phyloP scores from a whole-genome alignment of 2,329 filamentous ascomycete species.

The Neonectria faginata region DNA sequence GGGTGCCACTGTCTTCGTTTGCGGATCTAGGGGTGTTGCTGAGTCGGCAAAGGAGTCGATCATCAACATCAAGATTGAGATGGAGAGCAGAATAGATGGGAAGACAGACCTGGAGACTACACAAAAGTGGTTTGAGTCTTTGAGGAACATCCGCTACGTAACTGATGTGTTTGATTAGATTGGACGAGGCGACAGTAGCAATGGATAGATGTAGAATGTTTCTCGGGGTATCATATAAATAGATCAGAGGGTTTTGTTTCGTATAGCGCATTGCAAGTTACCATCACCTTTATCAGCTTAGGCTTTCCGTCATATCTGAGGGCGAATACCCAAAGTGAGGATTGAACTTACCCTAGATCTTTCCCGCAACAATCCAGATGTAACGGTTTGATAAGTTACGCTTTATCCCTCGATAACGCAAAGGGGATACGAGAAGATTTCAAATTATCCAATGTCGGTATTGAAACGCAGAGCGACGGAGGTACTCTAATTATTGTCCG shows the following conservation, averaged over 20 bases:
- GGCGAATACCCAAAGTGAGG: too few relatives aligned
- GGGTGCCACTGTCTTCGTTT: conserved; percentile 69
- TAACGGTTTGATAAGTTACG: too few relatives aligned
- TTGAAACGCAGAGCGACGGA: too few relatives aligned
- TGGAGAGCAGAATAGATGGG: conserved; percentile 38
- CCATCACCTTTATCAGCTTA: not conserved
- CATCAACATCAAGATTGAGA: conserved; percentile 50
- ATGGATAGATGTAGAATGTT: not conserved
- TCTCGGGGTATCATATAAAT: not conserved
- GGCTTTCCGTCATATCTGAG: too few relatives aligned
- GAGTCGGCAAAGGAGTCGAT: conserved; percentile 49
- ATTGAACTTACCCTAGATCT: too few relatives aligned
- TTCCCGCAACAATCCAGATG: too few relatives aligned
- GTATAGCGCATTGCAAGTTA: not conserved
- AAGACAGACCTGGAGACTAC: conserved; percentile 49
- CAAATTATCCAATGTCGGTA: too few relatives aligned
- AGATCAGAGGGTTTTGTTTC: not conserved
- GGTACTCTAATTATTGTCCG: too few relatives aligned
- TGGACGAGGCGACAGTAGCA: not conserved
- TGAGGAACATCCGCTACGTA: conserved; percentile 65
- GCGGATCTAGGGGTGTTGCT: conserved; percentile 64
- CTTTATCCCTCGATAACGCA: too few relatives aligned
- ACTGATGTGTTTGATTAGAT: conserved; percentile 68
- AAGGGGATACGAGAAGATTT: too few relatives aligned
- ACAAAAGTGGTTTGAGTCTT: conserved; percentile 57